Conservation (phyloP, 2,329 filamentous ascomycete genomes). For the Paraconiothyrium sp. region DNA sequence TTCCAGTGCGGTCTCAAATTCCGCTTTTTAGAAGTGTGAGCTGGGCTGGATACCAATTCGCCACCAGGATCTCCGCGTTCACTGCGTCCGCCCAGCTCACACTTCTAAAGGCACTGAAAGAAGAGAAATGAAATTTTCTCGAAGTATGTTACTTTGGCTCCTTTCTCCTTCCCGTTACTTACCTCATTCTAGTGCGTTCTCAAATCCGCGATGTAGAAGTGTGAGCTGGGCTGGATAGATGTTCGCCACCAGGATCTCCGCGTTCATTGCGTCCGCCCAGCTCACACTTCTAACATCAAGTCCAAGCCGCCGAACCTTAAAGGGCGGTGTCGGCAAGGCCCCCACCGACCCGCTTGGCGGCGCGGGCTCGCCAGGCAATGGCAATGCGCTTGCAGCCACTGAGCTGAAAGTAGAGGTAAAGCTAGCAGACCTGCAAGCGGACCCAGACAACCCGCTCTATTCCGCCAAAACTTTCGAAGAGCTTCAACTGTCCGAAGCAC, state of each 20-base stretch:
- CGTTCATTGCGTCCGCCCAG: background rate
- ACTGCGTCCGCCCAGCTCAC: background rate
- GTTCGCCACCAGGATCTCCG: background rate
- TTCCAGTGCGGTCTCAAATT: too few relatives aligned
- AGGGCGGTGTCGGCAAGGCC: background rate
- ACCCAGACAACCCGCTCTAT: constrained; percentile 86
- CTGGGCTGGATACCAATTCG: background rate
- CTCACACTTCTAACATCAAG: too few relatives aligned
- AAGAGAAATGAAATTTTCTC: background rate
- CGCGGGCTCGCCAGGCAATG: constrained; percentile 51
- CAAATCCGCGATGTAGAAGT: background rate
- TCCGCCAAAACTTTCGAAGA: constrained; percentile 87
- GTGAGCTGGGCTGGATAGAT: background rate
- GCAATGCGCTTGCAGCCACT: constrained; percentile 68
- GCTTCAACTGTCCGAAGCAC: constrained; percentile 72
- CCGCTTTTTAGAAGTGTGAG: background rate
- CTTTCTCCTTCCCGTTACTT: background rate
- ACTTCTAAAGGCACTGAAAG: too few relatives aligned
- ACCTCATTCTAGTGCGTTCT: too few relatives aligned
- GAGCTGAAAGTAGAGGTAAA: constrained; percentile 92
- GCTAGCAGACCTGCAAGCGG: constrained; percentile 85
- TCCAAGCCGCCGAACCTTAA: too few relatives aligned
- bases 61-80: background rate
- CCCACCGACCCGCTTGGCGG: constrained; percentile 56
- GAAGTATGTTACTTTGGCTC: background rate